These are phyloP conservation scores for Grigorovia jiainica DNA, from an alignment of 805 yeast species.

Conservation along the genomic window DNA sequence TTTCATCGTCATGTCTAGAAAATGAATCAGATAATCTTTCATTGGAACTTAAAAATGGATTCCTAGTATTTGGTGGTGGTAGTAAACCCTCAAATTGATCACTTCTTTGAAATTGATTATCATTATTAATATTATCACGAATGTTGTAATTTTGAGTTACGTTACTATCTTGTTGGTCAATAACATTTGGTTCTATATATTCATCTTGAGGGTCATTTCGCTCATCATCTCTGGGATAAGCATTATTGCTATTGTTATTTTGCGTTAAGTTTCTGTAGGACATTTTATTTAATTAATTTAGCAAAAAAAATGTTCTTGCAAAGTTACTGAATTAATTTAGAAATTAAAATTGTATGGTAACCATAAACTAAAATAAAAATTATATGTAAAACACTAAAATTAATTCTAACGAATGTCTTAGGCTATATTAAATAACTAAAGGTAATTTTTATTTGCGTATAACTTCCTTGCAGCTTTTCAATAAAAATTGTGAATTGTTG, in stretches of 20 bases:
- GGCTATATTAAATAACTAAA: too few species aligned
- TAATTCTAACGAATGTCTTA: too few species aligned
- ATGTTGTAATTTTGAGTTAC: not conserved
- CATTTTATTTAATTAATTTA: constrained; percentile 1
- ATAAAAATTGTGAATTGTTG: too few species aligned
- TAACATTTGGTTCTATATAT: not conserved
- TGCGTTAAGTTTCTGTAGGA: constrained; percentile 8
- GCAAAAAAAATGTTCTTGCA: too few species aligned
- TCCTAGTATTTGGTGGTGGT: not conserved
- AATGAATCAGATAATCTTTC: not conserved
- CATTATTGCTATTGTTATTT: not conserved
- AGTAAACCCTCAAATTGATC: constrained; percentile 1
- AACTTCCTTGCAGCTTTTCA: too few species aligned
- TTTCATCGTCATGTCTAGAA: not conserved
- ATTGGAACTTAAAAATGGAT: constrained; percentile 1
- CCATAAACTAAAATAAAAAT: too few species aligned
- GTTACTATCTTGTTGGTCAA: not conserved
- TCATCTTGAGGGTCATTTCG: not conserved
- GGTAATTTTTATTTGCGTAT: too few species aligned
- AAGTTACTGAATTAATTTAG: too few species aligned
- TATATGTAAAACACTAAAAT: too few species aligned
- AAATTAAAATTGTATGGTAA: too few species aligned
- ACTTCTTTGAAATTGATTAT: not conserved
- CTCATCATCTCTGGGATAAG: too few species aligned
- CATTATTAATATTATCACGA: too few species aligned